Conservation (phyloP, 129 eudicot species). For the Solidago caesia region DNA sequence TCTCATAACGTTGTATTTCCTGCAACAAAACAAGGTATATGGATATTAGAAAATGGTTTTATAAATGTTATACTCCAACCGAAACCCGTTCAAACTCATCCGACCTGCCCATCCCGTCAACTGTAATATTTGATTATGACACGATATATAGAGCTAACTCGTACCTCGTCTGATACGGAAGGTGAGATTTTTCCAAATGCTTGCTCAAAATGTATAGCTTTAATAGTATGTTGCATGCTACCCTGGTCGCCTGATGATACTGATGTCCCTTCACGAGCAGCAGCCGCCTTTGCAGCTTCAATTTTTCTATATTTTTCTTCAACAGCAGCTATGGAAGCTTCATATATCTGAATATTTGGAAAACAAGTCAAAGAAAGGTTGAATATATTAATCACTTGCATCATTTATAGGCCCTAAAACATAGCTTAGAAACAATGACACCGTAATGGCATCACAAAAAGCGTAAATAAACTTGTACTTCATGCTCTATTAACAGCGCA, state of each 20-base stretch:
- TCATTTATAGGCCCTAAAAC: too few relatives aligned
- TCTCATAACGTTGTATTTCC: too few relatives aligned
- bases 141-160: background rate
- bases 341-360: conserved; percentile 48
- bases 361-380: background rate
- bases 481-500: background rate
- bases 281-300: conserved; percentile 58
- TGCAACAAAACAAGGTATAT: too few relatives aligned
- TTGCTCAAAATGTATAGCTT: conserved; percentile 58
- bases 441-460: background rate
- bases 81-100: too few relatives aligned
- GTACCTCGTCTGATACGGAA: conserved; percentile 76
- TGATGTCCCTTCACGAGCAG: conserved; percentile 47
- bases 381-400: background rate
- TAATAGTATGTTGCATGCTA: conserved; percentile 44
- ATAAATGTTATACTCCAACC: too few relatives aligned
- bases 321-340: conserved; percentile 76
- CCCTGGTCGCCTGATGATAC: conserved; percentile 14
- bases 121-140: too few relatives aligned
- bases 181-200: conserved; percentile 62
- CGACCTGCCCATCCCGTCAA: too few relatives aligned
- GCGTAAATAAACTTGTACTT: background rate
- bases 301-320: conserved; percentile 38
- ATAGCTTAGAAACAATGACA: too few relatives aligned
- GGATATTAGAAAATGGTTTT: too few relatives aligned